Evolutionary conservation across 352 stramenopile species (phyloP).

Genomic region (Phytophthora nicotianae): DNA sequence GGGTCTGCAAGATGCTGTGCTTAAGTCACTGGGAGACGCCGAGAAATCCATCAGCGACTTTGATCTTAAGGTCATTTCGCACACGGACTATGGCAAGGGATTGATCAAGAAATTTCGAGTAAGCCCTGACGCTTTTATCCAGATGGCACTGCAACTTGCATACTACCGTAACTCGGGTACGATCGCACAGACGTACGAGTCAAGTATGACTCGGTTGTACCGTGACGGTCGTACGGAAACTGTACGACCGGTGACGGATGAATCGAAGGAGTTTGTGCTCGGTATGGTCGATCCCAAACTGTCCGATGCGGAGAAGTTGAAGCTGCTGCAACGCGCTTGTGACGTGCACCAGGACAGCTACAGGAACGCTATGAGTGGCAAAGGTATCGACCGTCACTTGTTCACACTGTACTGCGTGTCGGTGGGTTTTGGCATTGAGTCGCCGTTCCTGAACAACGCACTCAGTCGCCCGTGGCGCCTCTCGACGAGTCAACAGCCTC

Average conservation of each 20-base stretch:
- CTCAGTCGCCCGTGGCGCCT: constrained; percentile 86
- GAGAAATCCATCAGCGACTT: constrained; percentile 84
- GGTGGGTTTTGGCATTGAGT: constrained; percentile 87
- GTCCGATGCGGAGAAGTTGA: constrained; percentile 77
- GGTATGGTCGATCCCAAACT: constrained; percentile 77
- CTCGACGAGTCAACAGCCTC: constrained; percentile 90
- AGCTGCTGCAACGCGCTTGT: constrained; percentile 88
- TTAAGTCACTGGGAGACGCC: constrained; percentile 60
- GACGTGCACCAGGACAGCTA: constrained; percentile 93
- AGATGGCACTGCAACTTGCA: constrained; percentile 96
- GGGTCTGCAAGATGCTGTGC: constrained; percentile 54
- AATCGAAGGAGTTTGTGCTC: constrained; percentile 91
- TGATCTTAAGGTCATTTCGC: constrained; percentile 88
- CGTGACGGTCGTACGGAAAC: constrained; percentile 95
- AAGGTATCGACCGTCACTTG: constrained; percentile 95
- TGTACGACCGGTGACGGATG: constrained; percentile 90
- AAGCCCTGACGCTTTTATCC: constrained; percentile 95
- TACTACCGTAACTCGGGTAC: constrained; percentile 93
- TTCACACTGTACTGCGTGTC: constrained; percentile 95
- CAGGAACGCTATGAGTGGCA: constrained; percentile 86
- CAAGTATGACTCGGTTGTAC: constrained; percentile 96
- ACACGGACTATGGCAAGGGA: constrained; percentile 90
- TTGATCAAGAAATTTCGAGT: constrained; percentile 93
- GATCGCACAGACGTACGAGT: constrained; percentile 97
- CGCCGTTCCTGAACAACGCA: constrained; percentile 88